These are phyloP conservation scores for Sclerotinia sclerotiorum DNA, from an alignment of 2,329 filamentous ascomycete species.

Conservation along the genomic window DNA sequence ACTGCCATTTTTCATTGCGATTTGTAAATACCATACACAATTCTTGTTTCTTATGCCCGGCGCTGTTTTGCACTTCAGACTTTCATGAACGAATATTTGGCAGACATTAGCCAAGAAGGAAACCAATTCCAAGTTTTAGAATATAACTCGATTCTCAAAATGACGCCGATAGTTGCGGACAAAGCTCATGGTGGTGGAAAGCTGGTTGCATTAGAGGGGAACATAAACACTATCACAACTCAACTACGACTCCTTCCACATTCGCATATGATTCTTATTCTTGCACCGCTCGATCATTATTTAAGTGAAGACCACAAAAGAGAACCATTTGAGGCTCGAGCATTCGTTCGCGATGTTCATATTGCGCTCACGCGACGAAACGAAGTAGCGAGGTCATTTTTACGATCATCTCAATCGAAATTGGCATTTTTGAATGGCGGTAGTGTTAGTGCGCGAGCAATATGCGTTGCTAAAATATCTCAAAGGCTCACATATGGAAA, in stretches of 20 bases:
- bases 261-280: slow-evolving; percentile 57
- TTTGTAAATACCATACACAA: background rate
- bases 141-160: slow-evolving; percentile 10
- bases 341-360: slow-evolving; percentile 52
- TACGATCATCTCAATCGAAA: slow-evolving; percentile 47
- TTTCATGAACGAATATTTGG: background rate
- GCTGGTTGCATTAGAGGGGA: slow-evolving; percentile 61
- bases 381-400: slow-evolving; percentile 52
- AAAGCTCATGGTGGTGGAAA: slow-evolving; percentile 43
- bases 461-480: slow-evolving; percentile 56
- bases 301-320: slow-evolving; percentile 34
- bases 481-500: slow-evolving; percentile 53
- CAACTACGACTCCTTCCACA: slow-evolving; percentile 60
- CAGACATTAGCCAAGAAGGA: background rate
- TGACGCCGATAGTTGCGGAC: slow-evolving; percentile 13
- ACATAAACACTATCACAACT: slow-evolving; percentile 54
- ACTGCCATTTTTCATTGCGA: background rate
- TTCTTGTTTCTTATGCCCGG: background rate
- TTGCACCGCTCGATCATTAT: slow-evolving; percentile 45
- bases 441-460: slow-evolving; percentile 52
- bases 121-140: background rate
- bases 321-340: slow-evolving; percentile 43
- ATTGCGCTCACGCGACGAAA: slow-evolving; percentile 50
- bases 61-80: background rate
- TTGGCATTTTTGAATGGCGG: slow-evolving; percentile 63